Evolutionary conservation across 345 rosid species (phyloP).

Genomic region (Erysimum cheiranthoides): DNA sequence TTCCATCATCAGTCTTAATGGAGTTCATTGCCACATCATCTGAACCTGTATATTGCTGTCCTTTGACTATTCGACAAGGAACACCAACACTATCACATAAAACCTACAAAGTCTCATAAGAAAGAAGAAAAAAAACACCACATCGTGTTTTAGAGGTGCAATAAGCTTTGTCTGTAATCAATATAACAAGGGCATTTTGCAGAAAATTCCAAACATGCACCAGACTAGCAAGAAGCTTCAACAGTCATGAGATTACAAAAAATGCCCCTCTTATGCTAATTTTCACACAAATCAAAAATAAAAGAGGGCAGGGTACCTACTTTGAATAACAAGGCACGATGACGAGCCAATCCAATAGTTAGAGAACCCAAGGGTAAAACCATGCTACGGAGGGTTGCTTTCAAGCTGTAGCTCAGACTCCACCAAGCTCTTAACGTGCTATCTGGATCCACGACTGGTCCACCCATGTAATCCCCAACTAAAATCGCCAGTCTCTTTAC

Average conservation of each 20-base stretch:
- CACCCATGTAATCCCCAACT: slow-evolving; percentile 93
- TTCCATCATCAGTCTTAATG: slow-evolving; percentile 87
- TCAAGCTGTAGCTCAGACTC: slow-evolving; percentile 77
- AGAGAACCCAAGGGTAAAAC: slow-evolving; percentile 92
- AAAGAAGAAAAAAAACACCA: slow-evolving; percentile 40
- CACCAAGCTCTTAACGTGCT: slow-evolving; percentile 75
- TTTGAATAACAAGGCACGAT: slow-evolving; percentile 95
- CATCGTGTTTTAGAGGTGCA: slow-evolving; percentile 25
- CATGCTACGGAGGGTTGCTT: slow-evolving; percentile 79
- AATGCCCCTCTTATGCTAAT: slow-evolving; percentile 13
- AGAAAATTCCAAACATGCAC: slow-evolving; percentile 17
- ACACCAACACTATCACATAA: slow-evolving; percentile 86
- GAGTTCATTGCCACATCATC: slow-evolving; percentile 91
- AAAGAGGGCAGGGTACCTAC: slow-evolving; percentile 47
- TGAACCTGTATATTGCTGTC: slow-evolving; percentile 86
- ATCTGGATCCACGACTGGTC: slow-evolving; percentile 79
- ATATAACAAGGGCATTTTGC: slow-evolving; percentile 16
- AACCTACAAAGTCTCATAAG: slow-evolving; percentile 60
- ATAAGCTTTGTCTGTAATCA: slow-evolving; percentile 22
- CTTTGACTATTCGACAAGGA: slow-evolving; percentile 93
- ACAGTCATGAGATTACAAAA: background rate
- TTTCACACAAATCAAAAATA: slow-evolving; percentile 10
- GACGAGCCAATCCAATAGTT: slow-evolving; percentile 94
- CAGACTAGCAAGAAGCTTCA: slow-evolving; percentile 22
- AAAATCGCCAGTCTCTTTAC: slow-evolving; percentile 74